A percentile compares a stretch with the other conserved stretches of the same genome.
Evolutionary conservation across 139 green algal species (phyloP).

Genomic region (Chlamydomonas applanata): DNA sequence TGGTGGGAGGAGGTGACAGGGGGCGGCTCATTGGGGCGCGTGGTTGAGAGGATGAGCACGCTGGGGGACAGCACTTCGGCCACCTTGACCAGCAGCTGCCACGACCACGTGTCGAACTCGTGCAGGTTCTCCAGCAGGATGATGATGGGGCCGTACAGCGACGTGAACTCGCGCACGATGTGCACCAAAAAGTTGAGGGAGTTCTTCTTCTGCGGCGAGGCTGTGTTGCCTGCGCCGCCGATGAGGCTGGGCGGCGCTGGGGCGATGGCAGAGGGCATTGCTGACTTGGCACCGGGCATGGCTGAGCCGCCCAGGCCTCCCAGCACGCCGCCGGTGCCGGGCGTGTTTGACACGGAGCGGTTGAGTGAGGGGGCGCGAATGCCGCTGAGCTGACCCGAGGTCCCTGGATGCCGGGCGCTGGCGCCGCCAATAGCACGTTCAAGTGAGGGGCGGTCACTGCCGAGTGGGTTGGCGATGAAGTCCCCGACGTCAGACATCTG

Average conservation of each 20-base stretch:
- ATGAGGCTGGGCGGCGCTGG: not conserved
- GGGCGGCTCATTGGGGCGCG: conserved; percentile 44
- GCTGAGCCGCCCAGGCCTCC: conserved; percentile 2
- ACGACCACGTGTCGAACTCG: conserved; percentile 66
- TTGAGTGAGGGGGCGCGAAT: too few species aligned
- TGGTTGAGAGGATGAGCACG: conserved; percentile 55
- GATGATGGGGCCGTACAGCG: conserved; percentile 58
- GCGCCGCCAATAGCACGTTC: too few species aligned
- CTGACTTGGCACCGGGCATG: not conserved
- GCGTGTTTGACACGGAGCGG: not conserved
- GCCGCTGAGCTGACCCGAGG: too few species aligned
- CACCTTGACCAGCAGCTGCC: conserved; percentile 57
- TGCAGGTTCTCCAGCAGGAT: conserved; percentile 74
- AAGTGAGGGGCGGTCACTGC: too few species aligned
- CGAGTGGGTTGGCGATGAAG: too few species aligned
- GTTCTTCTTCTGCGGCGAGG: conserved; percentile 25
- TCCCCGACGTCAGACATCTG: too few species aligned
- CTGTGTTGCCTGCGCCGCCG: not conserved
- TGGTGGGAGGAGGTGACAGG: conserved; percentile 26
- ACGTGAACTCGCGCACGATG: conserved; percentile 45
- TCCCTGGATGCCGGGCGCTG: too few species aligned
- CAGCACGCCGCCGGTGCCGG: not conserved
- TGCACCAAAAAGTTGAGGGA: conserved; percentile 47
- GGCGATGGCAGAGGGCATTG: not conserved
- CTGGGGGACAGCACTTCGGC: conserved; percentile 30